phyloP scores from a whole-genome alignment of 1,284 basidiomycete species.

The Blastosporella zonata region DNA sequence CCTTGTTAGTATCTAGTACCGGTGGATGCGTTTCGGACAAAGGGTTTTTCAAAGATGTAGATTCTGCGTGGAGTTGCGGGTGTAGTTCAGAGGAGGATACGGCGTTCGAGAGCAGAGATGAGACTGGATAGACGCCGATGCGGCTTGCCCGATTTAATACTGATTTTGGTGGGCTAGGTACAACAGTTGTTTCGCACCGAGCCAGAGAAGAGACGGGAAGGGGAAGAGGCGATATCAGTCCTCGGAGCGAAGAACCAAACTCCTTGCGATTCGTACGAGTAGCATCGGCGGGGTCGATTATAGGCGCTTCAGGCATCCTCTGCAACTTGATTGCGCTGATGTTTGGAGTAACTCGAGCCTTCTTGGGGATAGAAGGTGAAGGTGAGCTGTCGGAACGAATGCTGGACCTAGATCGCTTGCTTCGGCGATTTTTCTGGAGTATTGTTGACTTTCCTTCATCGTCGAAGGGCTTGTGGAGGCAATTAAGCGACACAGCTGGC shows the following conservation, averaged over 20 bases:
- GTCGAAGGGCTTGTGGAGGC: conserved; percentile 11
- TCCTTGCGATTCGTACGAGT: not conserved
- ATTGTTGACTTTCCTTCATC: not conserved
- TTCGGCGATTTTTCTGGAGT: not conserved
- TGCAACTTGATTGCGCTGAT: not conserved
- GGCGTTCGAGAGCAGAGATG: not conserved
- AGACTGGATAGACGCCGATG: not conserved
- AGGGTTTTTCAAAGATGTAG: not conserved
- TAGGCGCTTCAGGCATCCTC: not conserved
- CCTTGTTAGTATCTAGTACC: no score
- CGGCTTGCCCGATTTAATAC: not conserved
- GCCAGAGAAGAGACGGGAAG: not conserved
- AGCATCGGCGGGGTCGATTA: not conserved
- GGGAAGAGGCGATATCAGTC: not conserved
- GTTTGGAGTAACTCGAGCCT: conserved; percentile 3
- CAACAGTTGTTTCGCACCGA: conserved; percentile 3
- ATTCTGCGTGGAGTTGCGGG: not conserved
- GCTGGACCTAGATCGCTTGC: conserved; percentile 19
- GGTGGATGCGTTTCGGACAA: no score
- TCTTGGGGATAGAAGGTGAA: conserved; percentile 10
- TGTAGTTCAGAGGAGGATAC: not conserved
- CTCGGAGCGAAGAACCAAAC: conserved; percentile 3
- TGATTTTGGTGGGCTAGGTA: conserved; percentile 7
- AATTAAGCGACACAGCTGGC: conserved; percentile 4
- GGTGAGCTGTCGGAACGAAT: conserved; percentile 8